Evolutionary conservation across 768 basidiomycete species (phyloP).

Genomic region (Hortiboletus campestris): DNA sequence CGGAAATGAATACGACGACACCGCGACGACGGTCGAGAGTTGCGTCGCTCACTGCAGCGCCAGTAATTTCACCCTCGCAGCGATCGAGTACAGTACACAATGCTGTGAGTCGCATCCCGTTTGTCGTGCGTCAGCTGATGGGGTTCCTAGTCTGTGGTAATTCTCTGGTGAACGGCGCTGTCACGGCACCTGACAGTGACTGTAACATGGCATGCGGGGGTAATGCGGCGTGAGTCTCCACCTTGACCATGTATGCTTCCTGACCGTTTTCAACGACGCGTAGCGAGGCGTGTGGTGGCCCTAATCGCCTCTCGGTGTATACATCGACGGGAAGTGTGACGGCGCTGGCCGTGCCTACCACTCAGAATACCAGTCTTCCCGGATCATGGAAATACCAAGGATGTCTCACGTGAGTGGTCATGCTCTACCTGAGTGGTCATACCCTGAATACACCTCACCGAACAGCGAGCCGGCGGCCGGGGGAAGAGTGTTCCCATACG

Average conservation of each 20-base stretch:
- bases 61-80: slow-evolving; percentile 64
- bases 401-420: slow-evolving; percentile 54
- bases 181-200: slow-evolving; percentile 41
- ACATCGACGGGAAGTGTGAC: slow-evolving; percentile 49
- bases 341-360: slow-evolving; percentile 55
- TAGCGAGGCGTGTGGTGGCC: slow-evolving; percentile 70
- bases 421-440: not conserved
- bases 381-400: slow-evolving; percentile 64
- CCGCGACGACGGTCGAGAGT: slow-evolving; percentile 51
- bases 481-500: slow-evolving; percentile 55
- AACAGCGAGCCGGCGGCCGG: slow-evolving; percentile 46
- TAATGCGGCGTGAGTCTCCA: slow-evolving; percentile 50
- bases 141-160: slow-evolving; percentile 65
- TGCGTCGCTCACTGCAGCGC: slow-evolving; percentile 61
- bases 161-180: slow-evolving; percentile 59
- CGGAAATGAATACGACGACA: slow-evolving; percentile 38
- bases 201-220: slow-evolving; percentile 80
- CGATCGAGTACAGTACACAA: slow-evolving; percentile 58
- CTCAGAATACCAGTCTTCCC: slow-evolving; percentile 56
- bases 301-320: slow-evolving; percentile 71
- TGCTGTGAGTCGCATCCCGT: slow-evolving; percentile 41
- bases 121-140: slow-evolving; percentile 2
- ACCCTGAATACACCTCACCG: not conserved
- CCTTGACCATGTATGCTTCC: not conserved
- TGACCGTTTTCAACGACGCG: not conserved